phyloP scores from a whole-genome alignment of 164 flowering plant species.

The Berberis thunbergii region DNA sequence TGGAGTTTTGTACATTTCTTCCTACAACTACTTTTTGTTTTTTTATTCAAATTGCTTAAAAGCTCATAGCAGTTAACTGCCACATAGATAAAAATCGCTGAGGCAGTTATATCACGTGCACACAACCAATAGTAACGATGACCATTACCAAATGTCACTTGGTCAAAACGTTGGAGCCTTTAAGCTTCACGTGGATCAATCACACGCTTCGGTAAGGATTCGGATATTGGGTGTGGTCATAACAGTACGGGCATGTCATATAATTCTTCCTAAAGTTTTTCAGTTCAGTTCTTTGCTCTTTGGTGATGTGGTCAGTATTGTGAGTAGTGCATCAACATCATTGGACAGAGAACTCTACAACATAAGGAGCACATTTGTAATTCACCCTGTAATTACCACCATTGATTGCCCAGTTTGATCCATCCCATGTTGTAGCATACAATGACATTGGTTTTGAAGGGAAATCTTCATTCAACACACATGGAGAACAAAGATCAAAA shows the following conservation, averaged over 20 bases:
- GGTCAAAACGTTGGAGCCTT: slow-evolving; percentile 42
- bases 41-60: no score
- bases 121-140: slow-evolving; percentile 13
- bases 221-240: slow-evolving; percentile 54
- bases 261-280: slow-evolving; percentile 10
- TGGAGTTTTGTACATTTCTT: no score
- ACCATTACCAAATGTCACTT: slow-evolving; percentile 50
- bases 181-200: slow-evolving; percentile 47
- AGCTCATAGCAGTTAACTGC: no score
- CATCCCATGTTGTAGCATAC: slow-evolving; percentile 18
- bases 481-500: slow-evolving; percentile 48
- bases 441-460: slow-evolving; percentile 91
- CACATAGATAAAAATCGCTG: no score
- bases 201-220: slow-evolving; percentile 58
- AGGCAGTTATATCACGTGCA: no score
- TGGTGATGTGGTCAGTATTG: background rate
- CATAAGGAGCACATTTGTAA: slow-evolving; percentile 77
- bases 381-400: slow-evolving; percentile 79
- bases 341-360: slow-evolving; percentile 41
- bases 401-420: slow-evolving; percentile 80
- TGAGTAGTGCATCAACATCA: background rate
- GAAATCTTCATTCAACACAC: slow-evolving; percentile 72
- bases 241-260: slow-evolving; percentile 80
- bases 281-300: slow-evolving; percentile 36
- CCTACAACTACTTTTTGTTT: no score